A percentile compares a stretch with the other conserved stretches of the same genome.
These are phyloP conservation scores for Colletotrichum coccodes DNA, from an alignment of 2,329 filamentous ascomycete genomes.

Conservation along the genomic window DNA sequence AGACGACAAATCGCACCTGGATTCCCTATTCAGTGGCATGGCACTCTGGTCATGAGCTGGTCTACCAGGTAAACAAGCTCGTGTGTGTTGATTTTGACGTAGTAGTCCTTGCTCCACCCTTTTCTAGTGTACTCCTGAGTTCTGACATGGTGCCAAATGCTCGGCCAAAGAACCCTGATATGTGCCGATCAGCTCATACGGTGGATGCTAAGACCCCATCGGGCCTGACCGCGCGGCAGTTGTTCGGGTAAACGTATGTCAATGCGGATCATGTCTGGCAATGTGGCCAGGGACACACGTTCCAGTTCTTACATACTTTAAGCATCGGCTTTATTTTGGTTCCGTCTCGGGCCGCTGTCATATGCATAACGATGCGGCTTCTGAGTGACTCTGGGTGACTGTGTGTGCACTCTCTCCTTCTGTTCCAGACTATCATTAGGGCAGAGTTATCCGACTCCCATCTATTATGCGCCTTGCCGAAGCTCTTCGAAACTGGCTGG, in stretches of 20 bases:
- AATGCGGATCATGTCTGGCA: background rate
- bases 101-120: background rate
- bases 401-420: no score
- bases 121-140: background rate
- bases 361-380: background rate
- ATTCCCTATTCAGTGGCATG: no score
- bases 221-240: background rate
- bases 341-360: background rate
- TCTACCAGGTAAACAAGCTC: background rate
- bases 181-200: background rate
- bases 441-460: no score
- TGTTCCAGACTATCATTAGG: background rate
- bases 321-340: background rate
- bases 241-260: background rate
- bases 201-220: background rate
- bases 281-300: no score
- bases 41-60: background rate
- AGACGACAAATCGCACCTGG: background rate
- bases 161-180: background rate
- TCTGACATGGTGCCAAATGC: background rate
- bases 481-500: no score
- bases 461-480: no score
- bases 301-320: background rate
- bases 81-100: background rate
- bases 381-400: no score